Evolutionary conservation across 1,284 basidiomycete genomes (phyloP).

Genomic region (Inonotus hispidus): DNA sequence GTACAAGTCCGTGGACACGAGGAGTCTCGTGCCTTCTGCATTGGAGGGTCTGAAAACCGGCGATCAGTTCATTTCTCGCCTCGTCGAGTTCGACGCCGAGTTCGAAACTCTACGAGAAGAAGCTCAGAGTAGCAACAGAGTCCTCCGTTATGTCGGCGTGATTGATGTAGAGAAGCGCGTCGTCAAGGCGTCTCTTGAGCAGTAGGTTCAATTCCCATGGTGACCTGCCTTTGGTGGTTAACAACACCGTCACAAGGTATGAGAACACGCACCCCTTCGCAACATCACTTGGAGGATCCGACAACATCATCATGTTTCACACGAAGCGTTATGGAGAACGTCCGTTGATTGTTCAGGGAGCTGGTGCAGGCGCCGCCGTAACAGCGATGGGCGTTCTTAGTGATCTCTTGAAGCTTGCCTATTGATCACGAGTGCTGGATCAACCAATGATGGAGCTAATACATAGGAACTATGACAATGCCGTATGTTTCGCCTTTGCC

Average conservation of each 20-base stretch:
- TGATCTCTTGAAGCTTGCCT: conserved; percentile 64
- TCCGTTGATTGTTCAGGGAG: conserved; percentile 90
- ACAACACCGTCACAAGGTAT: not conserved
- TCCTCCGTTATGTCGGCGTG: conserved; percentile 92
- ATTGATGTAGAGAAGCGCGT: conserved; percentile 74
- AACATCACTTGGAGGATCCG: conserved; percentile 90
- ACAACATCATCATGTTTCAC: conserved; percentile 98
- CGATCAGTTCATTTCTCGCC: conserved; percentile 75
- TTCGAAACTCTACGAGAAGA: conserved; percentile 75
- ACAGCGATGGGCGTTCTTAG: conserved; percentile 98
- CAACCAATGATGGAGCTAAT: not conserved
- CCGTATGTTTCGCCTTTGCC: not conserved
- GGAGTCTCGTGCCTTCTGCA: conserved; percentile 79
- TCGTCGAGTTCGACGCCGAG: conserved; percentile 82
- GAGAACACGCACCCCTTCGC: conserved; percentile 76
- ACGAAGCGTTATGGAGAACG: conserved; percentile 83
- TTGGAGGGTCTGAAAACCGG: conserved; percentile 66
- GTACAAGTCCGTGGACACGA: conserved; percentile 77
- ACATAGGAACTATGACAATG: not conserved
- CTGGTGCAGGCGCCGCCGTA: conserved; percentile 94
- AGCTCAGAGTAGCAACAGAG: conserved; percentile 74
- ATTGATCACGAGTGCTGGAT: not conserved
- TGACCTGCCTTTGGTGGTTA: not conserved
- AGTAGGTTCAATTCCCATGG: conserved; percentile 40
- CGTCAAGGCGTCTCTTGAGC: conserved; percentile 85